Percentiles rank a stretch among this genome's conserved stretches.
Evolutionary conservation across 1,284 basidiomycete species (phyloP).

Genomic region (Athelia sp.): DNA sequence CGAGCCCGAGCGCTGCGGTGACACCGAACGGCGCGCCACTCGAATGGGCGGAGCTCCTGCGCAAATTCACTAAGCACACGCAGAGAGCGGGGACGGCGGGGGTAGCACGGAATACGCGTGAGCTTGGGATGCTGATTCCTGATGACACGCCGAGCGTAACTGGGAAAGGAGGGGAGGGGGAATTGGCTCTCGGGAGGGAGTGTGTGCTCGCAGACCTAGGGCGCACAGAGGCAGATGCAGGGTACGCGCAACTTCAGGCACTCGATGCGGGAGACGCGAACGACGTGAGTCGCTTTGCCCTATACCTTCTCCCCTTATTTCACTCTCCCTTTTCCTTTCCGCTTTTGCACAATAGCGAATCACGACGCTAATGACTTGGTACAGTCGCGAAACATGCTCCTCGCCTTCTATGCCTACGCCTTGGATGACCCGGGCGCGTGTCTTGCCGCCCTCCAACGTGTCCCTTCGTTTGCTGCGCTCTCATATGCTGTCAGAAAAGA

Average conservation of each 20-base stretch:
- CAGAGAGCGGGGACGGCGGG: conserved; percentile 55
- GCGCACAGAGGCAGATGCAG: no score
- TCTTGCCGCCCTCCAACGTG: conserved; percentile 48
- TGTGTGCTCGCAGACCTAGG: conserved; percentile 32
- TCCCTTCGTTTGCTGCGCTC: conserved; percentile 33
- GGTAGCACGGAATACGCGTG: conserved; percentile 62
- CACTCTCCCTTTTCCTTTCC: no score
- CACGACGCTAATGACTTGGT: no score
- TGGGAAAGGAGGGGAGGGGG: conserved; percentile 30
- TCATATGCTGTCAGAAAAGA: no score
- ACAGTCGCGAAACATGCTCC: conserved; percentile 2
- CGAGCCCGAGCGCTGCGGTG: conserved; percentile 49
- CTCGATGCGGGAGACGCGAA: no score
- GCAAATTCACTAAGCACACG: conserved; percentile 89
- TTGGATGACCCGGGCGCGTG: conserved; percentile 62
- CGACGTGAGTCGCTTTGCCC: no score
- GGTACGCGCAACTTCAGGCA: no score
- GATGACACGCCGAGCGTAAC: no score
- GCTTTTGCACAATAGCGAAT: no score
- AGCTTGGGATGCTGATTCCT: conserved; percentile 51
- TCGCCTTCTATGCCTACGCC: conserved; percentile 78
- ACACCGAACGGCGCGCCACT: conserved; percentile 52
- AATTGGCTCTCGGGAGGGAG: conserved; percentile 47
- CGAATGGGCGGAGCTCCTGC: conserved; percentile 75
- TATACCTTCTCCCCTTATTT: no score